phyloP scores from a whole-genome alignment of 2,329 filamentous ascomycete species.

The Curvularia verruculosa region DNA sequence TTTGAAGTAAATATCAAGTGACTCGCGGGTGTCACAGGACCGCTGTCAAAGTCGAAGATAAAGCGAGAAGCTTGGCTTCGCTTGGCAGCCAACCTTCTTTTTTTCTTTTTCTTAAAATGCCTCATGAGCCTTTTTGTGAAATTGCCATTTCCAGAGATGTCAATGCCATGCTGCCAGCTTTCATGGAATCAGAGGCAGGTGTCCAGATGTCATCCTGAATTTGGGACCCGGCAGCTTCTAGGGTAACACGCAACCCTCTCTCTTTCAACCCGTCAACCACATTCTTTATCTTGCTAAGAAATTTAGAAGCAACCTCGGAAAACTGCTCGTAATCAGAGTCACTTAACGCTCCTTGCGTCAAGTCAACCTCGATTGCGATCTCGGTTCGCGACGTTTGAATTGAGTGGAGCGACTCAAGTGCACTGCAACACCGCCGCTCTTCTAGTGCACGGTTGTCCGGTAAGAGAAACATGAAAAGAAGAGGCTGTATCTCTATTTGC shows the following conservation, averaged over 20 bases:
- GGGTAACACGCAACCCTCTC: constrained; percentile 7
- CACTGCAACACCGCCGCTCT: constrained; percentile 8
- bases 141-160: not conserved
- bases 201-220: not conserved
- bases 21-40: not conserved
- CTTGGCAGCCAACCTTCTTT: not conserved
- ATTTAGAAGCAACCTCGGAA: constrained; percentile 3
- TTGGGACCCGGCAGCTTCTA: not conserved
- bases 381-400: constrained; percentile 14
- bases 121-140: not conserved
- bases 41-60: not conserved
- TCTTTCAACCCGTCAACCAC: constrained; percentile 1
- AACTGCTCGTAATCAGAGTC: constrained; percentile 11
- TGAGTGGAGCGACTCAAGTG: constrained; percentile 7
- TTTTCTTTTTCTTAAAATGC: too few species aligned
- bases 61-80: not conserved
- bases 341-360: constrained; percentile 8
- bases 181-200: not conserved
- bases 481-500: constrained; percentile 22
- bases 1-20: not conserved
- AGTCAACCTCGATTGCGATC: constrained; percentile 14
- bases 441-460: constrained; percentile 14
- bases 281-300: constrained; percentile 2
- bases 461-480: constrained; percentile 11
- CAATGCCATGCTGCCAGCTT: not conserved